A percentile compares a stretch with the other conserved stretches of the same genome.
phyloP scores from a whole-genome alignment of 176 grass and related monocot species.

The Aegilops umbellulata region DNA sequence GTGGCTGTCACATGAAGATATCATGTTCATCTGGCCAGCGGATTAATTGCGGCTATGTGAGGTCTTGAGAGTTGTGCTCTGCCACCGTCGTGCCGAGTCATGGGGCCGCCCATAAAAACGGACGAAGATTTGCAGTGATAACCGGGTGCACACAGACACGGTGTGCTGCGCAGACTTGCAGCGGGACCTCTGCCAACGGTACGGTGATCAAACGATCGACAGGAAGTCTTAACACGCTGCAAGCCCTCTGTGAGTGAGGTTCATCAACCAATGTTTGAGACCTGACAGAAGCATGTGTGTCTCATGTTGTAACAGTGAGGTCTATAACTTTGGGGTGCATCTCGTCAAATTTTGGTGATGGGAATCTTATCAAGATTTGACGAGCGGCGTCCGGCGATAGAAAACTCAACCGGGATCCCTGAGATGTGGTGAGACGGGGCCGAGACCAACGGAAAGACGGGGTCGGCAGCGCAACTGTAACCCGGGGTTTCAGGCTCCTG shows the following conservation, averaged over 20 bases:
- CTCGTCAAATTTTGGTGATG: not conserved
- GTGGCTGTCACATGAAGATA: not conserved
- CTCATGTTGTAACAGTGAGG: too few species aligned
- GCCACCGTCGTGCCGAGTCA: not conserved
- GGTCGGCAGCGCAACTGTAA: not conserved
- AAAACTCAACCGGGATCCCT: not conserved
- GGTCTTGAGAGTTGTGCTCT: not conserved
- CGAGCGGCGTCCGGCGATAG: not conserved
- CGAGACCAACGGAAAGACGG: not conserved
- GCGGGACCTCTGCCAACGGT: too few species aligned
- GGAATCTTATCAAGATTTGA: not conserved
- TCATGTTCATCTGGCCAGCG: not conserved
- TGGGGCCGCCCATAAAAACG: too few species aligned
- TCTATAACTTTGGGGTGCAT: not conserved
- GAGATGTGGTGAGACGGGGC: not conserved
- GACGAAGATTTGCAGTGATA: too few species aligned
- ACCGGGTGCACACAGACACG: too few species aligned
- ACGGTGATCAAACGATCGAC: too few species aligned
- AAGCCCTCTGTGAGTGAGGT: too few species aligned
- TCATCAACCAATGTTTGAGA: not conserved
- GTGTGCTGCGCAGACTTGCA: too few species aligned
- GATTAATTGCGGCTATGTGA: not conserved
- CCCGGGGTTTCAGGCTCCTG: not conserved
- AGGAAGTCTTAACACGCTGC: too few species aligned
- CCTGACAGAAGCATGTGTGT: not conserved